Percentiles rank a stretch among this genome's conserved stretches.
These are phyloP conservation scores for Cytospora piceae DNA, from an alignment of 2,329 filamentous ascomycete genomes.

Conservation along the genomic window DNA sequence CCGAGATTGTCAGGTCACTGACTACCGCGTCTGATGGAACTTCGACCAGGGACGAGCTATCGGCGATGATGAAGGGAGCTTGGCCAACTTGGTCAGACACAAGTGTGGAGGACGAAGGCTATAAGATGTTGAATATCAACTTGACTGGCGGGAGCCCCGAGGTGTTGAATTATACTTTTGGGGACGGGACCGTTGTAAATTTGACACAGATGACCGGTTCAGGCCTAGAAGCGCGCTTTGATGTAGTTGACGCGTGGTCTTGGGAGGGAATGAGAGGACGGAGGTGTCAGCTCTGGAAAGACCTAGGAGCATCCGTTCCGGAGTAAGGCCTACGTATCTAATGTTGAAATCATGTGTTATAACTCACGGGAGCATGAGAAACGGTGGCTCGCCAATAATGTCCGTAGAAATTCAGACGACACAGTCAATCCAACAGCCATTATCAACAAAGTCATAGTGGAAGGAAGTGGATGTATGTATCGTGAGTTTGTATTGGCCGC, in stretches of 20 bases:
- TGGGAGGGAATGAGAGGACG: constrained; percentile 49
- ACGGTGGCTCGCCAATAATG: too few relatives aligned
- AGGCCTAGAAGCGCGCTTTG: constrained; percentile 35
- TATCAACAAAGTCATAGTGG: too few relatives aligned
- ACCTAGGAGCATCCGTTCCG: constrained; percentile 16
- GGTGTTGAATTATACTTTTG: constrained; percentile 11
- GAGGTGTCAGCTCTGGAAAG: constrained; percentile 47
- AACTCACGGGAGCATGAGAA: too few relatives aligned
- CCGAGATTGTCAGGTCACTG: not conserved
- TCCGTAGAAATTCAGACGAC: too few relatives aligned
- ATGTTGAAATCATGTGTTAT: too few relatives aligned
- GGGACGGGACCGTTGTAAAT: constrained; percentile 38
- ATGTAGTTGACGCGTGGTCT: constrained; percentile 43
- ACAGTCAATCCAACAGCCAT: too few relatives aligned
- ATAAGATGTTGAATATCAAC: constrained; percentile 33
- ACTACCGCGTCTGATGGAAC: constrained; percentile 4
- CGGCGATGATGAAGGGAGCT: constrained; percentile 10
- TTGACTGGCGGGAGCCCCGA: constrained; percentile 33
- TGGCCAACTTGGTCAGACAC: constrained; percentile 27
- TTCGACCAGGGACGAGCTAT: constrained; percentile 24
- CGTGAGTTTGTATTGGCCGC: too few relatives aligned
- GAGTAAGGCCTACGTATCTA: not conserved
- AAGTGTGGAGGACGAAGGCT: not conserved
- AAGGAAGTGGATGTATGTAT: too few relatives aligned
- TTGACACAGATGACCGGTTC: constrained; percentile 16